A percentile compares a stretch with the other conserved stretches of the same genome.
Evolutionary conservation across 345 rosid species (phyloP).

Genomic region (Crucihimalaya himalaica): DNA sequence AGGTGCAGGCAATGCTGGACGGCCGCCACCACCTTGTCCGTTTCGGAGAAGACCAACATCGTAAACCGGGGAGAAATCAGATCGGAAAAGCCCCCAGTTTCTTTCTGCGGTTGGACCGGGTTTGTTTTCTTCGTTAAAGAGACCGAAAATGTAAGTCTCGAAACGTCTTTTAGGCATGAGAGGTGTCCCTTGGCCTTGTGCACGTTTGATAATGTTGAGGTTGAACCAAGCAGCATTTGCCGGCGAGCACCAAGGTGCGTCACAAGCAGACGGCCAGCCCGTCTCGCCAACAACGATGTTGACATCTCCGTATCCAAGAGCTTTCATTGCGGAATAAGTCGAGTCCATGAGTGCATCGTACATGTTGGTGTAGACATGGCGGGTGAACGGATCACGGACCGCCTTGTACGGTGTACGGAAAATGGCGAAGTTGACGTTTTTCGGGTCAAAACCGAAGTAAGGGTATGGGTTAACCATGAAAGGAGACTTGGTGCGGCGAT

Average conservation of each 20-base stretch:
- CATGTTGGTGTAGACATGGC: constrained; percentile 68
- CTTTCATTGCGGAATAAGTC: constrained; percentile 69
- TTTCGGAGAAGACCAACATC: constrained; percentile 53
- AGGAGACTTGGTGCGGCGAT: constrained; percentile 68
- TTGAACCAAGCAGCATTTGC: constrained; percentile 68
- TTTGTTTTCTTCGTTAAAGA: constrained; percentile 80
- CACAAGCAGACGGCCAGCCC: constrained; percentile 85
- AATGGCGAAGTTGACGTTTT: constrained; percentile 49
- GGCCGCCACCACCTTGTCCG: constrained; percentile 41
- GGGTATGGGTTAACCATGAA: constrained; percentile 86
- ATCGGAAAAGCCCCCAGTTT: constrained; percentile 76
- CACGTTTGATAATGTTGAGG: constrained; percentile 47
- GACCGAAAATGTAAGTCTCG: constrained; percentile 70
- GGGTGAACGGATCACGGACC: constrained; percentile 51
- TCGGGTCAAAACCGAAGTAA: constrained; percentile 57
- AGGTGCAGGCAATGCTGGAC: constrained; percentile 33
- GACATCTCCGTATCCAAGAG: constrained; percentile 65
- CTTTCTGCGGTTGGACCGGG: constrained; percentile 67
- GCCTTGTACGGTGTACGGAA: constrained; percentile 57
- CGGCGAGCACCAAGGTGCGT: constrained; percentile 48
- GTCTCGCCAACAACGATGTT: constrained; percentile 71
- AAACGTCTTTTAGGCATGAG: constrained; percentile 70
- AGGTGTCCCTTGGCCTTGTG: constrained; percentile 70
- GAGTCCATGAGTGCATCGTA: constrained; percentile 68
- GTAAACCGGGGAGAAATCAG: constrained; percentile 74